Evolutionary conservation across 2,329 filamentous ascomycete species (phyloP).

Genomic region (Nannizziopsis barbatae): DNA sequence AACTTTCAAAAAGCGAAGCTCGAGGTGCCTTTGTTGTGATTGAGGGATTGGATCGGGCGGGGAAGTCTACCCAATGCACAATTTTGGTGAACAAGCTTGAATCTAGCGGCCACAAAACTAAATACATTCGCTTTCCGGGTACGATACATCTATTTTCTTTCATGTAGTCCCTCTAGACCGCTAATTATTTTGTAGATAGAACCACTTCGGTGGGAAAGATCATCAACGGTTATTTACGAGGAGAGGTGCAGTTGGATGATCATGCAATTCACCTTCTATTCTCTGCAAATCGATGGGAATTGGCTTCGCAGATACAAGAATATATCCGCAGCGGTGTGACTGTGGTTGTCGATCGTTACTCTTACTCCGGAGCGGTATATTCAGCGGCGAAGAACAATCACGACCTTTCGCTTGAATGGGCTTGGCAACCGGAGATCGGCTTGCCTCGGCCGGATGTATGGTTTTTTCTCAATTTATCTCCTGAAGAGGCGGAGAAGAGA

Average conservation of each 20-base stretch:
- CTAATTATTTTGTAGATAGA: slow-evolving; percentile 47
- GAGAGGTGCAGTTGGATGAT: slow-evolving; percentile 63
- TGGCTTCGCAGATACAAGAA: slow-evolving; percentile 32
- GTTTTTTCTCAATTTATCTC: slow-evolving; percentile 72
- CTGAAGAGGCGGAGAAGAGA: slow-evolving; percentile 58
- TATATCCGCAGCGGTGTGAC: slow-evolving; percentile 56
- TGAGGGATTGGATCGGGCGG: slow-evolving; percentile 79
- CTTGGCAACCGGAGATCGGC: slow-evolving; percentile 70
- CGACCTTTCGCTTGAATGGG: slow-evolving; percentile 62
- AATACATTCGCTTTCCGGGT: slow-evolving; percentile 58
- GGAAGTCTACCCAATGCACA: slow-evolving; percentile 83
- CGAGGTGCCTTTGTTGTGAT: slow-evolving; percentile 66
- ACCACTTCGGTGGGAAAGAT: slow-evolving; percentile 74
- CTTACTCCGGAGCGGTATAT: slow-evolving; percentile 89
- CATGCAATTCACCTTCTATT: slow-evolving; percentile 85
- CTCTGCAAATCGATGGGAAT: slow-evolving; percentile 83
- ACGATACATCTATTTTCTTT: too few species aligned
- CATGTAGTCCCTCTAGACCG: not conserved
- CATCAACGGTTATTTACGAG: slow-evolving; percentile 73
- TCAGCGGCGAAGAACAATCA: slow-evolving; percentile 74
- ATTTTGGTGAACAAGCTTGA: slow-evolving; percentile 48
- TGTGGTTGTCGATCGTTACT: slow-evolving; percentile 84
- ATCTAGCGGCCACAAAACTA: slow-evolving; percentile 41
- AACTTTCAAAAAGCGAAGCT: slow-evolving; percentile 1
- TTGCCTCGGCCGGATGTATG: slow-evolving; percentile 79